Percentiles rank a stretch among this genome's conserved stretches.
phyloP scores from a whole-genome alignment of 2,329 filamentous ascomycete genomes.

The Cadophora gregata region DNA sequence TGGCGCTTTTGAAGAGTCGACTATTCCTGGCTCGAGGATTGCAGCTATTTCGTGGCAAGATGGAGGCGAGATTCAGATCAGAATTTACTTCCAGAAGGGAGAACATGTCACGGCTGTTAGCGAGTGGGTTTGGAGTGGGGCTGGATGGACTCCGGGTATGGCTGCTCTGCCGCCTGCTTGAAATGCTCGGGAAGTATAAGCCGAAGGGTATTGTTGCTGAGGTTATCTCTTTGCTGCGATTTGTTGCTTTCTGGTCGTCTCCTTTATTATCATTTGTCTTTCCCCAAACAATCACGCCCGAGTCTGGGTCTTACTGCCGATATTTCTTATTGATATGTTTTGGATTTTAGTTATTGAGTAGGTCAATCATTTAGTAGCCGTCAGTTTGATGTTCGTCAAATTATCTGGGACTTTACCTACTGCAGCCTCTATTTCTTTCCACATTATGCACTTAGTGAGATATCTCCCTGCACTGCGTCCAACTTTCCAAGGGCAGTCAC shows the following conservation, averaged over 20 bases:
- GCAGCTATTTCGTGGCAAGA: constrained; percentile 9
- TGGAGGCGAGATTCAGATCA: background rate
- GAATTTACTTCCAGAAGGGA: constrained; percentile 22
- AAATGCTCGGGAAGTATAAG: background rate
- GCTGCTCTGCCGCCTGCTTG: constrained; percentile 21
- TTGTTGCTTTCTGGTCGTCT: background rate
- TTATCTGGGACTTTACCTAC: too few species aligned
- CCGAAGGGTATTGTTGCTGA: background rate
- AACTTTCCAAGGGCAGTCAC: too few species aligned
- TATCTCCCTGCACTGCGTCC: too few species aligned
- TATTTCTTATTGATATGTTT: too few species aligned
- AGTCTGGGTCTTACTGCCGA: background rate
- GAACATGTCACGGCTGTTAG: constrained; percentile 16
- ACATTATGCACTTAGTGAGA: too few species aligned
- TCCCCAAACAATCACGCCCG: background rate
- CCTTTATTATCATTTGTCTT: background rate
- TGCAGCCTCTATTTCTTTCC: too few species aligned
- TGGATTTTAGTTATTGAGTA: too few species aligned
- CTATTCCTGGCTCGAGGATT: constrained; percentile 19
- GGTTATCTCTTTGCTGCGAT: background rate
- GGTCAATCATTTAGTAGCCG: too few species aligned
- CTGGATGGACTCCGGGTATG: constrained; percentile 12
- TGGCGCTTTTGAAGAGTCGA: constrained; percentile 12
- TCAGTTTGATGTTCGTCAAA: too few species aligned
- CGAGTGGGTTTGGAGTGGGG: constrained; percentile 20